Evolutionary conservation across 192 early-diverging fungal genomes (phyloP), one percentile per base, ranked within the genome.

Genomic region (Backusella tarrabulga): DNA sequence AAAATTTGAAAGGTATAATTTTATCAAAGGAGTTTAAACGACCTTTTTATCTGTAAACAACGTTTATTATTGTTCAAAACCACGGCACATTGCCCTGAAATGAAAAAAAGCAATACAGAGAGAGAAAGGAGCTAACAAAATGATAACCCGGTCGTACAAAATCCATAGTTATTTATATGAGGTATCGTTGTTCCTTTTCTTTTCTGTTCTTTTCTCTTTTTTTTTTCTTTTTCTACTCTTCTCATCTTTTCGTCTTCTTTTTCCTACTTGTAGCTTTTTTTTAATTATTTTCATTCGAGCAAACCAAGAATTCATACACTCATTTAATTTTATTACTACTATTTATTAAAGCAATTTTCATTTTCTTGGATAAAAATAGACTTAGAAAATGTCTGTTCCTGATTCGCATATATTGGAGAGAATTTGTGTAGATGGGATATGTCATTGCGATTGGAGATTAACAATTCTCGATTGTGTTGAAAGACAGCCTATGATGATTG

Each of bases 381-480:
- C 7, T 70, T 14, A 40, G 23, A 34, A 35, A 70, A 23, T 38
- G n/a, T 70, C 68, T 70, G 36, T 70, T 21, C 35, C 68, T 41
- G 68, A 72, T 26, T 50, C 40, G 71, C 56, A 63, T 63, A 50
- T 32, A 44, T 50, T 72, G 29, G 71, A 72, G 29, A 40, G 71
- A 12, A 19, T 46, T 46, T 72, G 71, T 72, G 44, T 46, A 72
- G 29, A 79, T 6, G 44, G 66, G 0, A 38, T 40, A 79, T 79
- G 78, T 26, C 73, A 75, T 36, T 74, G 72, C 40, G 78, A 74
- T 68, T 74, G 68, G 70, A 66, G 78, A 29, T 46, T 79, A 14
- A 79, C 78, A 0, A 50, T 79, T 26, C 15, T 32, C 0, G 68
- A 76, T 35, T 80, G 79, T 36, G 74, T 44, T 32, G 74, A 80